Percentiles rank a stretch among this genome's conserved stretches.
phyloP scores from a whole-genome alignment of 768 basidiomycete species.

The Phylloporus sp. region DNA sequence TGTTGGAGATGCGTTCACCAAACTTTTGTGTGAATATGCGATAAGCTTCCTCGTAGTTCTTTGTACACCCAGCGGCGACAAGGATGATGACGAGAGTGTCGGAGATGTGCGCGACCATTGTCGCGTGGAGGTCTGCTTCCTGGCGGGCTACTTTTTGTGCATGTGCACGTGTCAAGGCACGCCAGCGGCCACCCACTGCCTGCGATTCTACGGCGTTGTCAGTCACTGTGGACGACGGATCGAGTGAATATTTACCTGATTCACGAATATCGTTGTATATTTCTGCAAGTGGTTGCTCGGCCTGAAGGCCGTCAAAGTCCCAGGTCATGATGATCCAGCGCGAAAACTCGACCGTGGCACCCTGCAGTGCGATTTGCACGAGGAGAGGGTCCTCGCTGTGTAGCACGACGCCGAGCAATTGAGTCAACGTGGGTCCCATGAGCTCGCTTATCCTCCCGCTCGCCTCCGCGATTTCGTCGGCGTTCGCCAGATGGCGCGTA shows the following conservation, averaged over 20 bases:
- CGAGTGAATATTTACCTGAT: slow-evolving; percentile 32
- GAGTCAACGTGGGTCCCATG: slow-evolving; percentile 28
- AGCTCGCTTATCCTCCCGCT: slow-evolving; percentile 28
- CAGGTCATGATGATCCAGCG: slow-evolving; percentile 34
- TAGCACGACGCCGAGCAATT: slow-evolving; percentile 19
- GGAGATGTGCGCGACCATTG: slow-evolving; percentile 42
- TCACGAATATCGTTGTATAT: slow-evolving; percentile 41
- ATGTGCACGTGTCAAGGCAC: slow-evolving; percentile 49
- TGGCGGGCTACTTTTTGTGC: slow-evolving; percentile 32
- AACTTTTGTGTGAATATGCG: slow-evolving; percentile 32
- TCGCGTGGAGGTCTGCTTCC: slow-evolving; percentile 30
- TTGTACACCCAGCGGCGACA: slow-evolving; percentile 37
- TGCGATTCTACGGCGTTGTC: slow-evolving; percentile 40
- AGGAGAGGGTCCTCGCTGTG: slow-evolving; percentile 37
- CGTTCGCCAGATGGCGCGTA: slow-evolving; percentile 16
- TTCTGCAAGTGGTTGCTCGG: slow-evolving; percentile 27
- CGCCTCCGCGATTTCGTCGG: slow-evolving; percentile 28
- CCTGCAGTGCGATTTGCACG: slow-evolving; percentile 37
- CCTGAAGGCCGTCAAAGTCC: slow-evolving; percentile 31
- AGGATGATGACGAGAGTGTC: slow-evolving; percentile 43
- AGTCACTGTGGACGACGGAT: not conserved
- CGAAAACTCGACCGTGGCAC: slow-evolving; percentile 29
- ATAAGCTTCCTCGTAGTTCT: slow-evolving; percentile 29
- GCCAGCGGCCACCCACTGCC: slow-evolving; percentile 52
- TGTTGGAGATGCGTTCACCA: slow-evolving; percentile 33